phyloP scores from a whole-genome alignment of 345 rosid genomes.

The thale cress (Arabidopsis thaliana) region TAIR10.1 NC_003076.8:17383501-17384000 shows the following conservation, averaged over 20 bases:
- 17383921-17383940: conserved; percentile 21
- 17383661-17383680: conserved; percentile 11
- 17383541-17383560: conserved; percentile 78
- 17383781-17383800: neutral
- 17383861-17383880: conserved; percentile 67
- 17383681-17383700: conserved; percentile 83
- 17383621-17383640: conserved; percentile 7
- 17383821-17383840: conserved; percentile 39
- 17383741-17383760: conserved; percentile 59
- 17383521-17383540: conserved; percentile 99
- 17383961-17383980: neutral
- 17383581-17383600: conserved; percentile 71
- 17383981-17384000: neutral
- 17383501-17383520: conserved; percentile 98
- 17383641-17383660: neutral
- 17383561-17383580: conserved; percentile 85
- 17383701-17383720: conserved; percentile 55
- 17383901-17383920: conserved; percentile 37
- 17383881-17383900: conserved; percentile 58
- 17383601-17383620: conserved; percentile 12
- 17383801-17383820: neutral
- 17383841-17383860: conserved; percentile 90
- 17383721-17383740: conserved; percentile 62
- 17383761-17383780: conserved; percentile 4
- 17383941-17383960: neutral